These are phyloP conservation scores for Tuber calosporum DNA, from an alignment of 495 filamentous ascomycete genomes.

Conservation along the genomic window DNA sequence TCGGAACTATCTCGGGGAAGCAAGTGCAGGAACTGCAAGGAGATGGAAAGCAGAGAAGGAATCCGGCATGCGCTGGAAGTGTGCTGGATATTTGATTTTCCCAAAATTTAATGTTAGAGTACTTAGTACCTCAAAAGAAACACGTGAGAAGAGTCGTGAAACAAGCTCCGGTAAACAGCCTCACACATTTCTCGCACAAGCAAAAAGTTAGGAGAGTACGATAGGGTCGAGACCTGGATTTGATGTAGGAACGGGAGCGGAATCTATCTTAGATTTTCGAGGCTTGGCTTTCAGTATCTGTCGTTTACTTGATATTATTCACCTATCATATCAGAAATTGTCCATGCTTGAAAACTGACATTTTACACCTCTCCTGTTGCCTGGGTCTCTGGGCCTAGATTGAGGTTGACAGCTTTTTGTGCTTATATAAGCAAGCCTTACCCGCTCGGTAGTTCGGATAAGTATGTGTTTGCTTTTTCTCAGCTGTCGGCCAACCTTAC, in stretches of 20 bases:
- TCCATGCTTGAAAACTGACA: neutral
- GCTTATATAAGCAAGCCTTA: constrained; percentile 1
- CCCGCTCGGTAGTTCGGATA: neutral
- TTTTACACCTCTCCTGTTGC: neutral
- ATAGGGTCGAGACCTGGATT: neutral
- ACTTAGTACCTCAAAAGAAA: neutral
- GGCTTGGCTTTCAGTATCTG: neutral
- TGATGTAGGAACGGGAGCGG: neutral
- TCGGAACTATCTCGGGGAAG: too few relatives aligned
- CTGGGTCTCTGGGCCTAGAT: neutral
- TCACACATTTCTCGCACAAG: neutral
- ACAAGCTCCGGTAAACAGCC: neutral
- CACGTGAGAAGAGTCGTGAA: neutral
- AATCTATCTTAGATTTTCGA: neutral
- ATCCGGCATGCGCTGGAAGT: too few relatives aligned
- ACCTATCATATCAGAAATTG: neutral
- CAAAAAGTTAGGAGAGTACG: neutral
- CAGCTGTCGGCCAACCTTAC: too few relatives aligned
- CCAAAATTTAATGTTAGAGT: too few relatives aligned
- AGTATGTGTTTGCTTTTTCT: too few relatives aligned
- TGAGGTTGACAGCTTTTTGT: neutral
- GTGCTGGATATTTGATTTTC: too few relatives aligned
- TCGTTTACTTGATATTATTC: neutral
- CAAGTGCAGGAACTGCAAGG: too few relatives aligned
- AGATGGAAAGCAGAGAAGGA: too few relatives aligned